Evolutionary conservation across 2,329 filamentous ascomycete species (phyloP).

Genomic region (Alternaria alternata): DNA sequence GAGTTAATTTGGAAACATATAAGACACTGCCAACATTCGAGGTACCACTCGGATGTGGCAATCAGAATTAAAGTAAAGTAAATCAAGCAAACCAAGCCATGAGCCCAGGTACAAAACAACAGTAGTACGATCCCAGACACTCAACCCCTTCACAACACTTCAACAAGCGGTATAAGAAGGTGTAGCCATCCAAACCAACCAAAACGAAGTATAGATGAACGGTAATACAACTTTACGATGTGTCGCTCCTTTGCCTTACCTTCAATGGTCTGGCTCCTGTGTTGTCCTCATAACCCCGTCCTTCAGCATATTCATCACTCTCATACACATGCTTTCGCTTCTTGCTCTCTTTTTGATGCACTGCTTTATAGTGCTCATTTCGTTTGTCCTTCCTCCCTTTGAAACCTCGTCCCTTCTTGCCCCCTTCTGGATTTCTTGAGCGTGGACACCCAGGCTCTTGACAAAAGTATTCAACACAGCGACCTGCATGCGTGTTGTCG

Average conservation of each 20-base stretch:
- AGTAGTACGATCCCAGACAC: too few species aligned
- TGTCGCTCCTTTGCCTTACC: not conserved
- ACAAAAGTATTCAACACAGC: slow-evolving; percentile 35
- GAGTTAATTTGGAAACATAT: not conserved
- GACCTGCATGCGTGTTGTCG: slow-evolving; percentile 26
- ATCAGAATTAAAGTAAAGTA: not conserved
- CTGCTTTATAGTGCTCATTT: slow-evolving; percentile 37
- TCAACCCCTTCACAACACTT: too few species aligned
- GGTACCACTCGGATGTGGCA: not conserved
- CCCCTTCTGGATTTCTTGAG: slow-evolving; percentile 21
- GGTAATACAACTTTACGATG: not conserved
- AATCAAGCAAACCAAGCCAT: not conserved
- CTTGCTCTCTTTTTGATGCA: slow-evolving; percentile 25
- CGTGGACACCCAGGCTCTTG: slow-evolving; percentile 28
- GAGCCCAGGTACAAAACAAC: too few species aligned
- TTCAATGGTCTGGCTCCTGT: not conserved
- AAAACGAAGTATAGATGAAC: too few species aligned
- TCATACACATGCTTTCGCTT: slow-evolving; percentile 9
- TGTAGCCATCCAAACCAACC: not conserved
- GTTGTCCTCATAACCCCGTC: not conserved
- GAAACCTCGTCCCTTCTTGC: slow-evolving; percentile 37
- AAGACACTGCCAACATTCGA: not conserved
- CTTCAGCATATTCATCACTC: not conserved
- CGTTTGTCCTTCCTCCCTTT: slow-evolving; percentile 42
- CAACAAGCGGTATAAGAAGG: too few species aligned